A percentile compares a stretch with the other conserved stretches of the same genome.
Evolutionary conservation across 768 basidiomycete species (phyloP).

Genomic region (Lenzites betulinus): DNA sequence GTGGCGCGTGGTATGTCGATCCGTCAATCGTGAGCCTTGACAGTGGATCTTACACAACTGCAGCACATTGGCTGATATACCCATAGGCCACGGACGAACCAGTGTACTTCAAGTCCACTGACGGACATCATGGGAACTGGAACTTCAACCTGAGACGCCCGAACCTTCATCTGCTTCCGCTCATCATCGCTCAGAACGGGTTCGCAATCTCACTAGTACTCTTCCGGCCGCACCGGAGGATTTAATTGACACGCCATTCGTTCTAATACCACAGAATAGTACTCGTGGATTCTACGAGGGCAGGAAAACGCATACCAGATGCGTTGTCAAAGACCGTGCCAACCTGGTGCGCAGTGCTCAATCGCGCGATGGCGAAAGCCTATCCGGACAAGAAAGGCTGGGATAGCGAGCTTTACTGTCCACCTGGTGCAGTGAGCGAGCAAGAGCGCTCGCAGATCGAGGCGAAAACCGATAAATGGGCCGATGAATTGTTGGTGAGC

Average conservation of each 20-base stretch:
- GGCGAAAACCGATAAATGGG: conserved; percentile 65
- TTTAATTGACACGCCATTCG: too few relatives aligned
- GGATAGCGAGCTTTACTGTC: conserved; percentile 68
- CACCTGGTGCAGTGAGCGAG: conserved; percentile 63
- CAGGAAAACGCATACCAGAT: conserved; percentile 94
- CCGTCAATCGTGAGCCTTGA: conserved; percentile 54
- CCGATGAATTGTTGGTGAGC: conserved; percentile 62
- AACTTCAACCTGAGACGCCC: conserved; percentile 80
- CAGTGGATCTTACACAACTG: neutral
- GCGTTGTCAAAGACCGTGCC: conserved; percentile 86
- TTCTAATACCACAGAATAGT: too few relatives aligned
- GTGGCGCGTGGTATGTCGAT: conserved; percentile 92
- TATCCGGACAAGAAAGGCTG: conserved; percentile 36
- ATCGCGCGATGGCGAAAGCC: conserved; percentile 50
- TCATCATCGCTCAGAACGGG: conserved; percentile 60
- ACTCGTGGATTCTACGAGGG: conserved; percentile 89
- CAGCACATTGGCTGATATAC: neutral
- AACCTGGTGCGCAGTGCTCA: conserved; percentile 92
- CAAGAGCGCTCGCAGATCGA: conserved; percentile 87
- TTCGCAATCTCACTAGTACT: conserved; percentile 29
- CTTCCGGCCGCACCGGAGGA: too few relatives aligned
- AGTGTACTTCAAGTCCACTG: conserved; percentile 92
- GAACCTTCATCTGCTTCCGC: conserved; percentile 75
- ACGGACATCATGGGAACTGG: conserved; percentile 87
- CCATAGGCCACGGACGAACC: conserved; percentile 36